Conservation (phyloP, 2,329 filamentous ascomycete genomes). For the Aspergillus aculeatinus region DNA sequence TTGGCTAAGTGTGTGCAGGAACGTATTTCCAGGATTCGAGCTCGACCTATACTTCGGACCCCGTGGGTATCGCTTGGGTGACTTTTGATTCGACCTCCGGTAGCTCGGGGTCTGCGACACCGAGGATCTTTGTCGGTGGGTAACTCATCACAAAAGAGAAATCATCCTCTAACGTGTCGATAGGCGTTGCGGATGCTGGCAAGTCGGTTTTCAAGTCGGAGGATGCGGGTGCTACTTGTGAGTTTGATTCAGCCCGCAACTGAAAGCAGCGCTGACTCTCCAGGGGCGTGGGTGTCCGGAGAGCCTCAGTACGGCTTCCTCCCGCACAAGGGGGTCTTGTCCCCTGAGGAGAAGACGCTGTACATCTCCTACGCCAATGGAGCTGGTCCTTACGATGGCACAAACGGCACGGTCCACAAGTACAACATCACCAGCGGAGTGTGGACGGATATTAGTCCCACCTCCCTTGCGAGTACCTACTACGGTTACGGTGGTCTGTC, state of each 20-base stretch:
- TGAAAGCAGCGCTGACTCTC: background rate
- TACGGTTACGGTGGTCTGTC: slow-evolving; percentile 59
- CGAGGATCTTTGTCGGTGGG: slow-evolving; percentile 58
- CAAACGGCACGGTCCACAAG: slow-evolving; percentile 53
- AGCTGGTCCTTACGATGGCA: slow-evolving; percentile 59
- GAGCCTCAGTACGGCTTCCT: slow-evolving; percentile 53
- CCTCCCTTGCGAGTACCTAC: slow-evolving; percentile 47
- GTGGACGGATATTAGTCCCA: slow-evolving; percentile 60
- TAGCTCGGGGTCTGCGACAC: slow-evolving; percentile 49
- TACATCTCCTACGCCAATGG: slow-evolving; percentile 59
- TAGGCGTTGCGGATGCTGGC: slow-evolving; percentile 50
- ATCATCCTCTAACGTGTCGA: background rate
- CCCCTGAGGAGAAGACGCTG: slow-evolving; percentile 52
- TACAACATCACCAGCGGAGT: slow-evolving; percentile 51
- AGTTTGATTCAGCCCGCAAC: slow-evolving; percentile 20
- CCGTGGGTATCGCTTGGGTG: slow-evolving; percentile 52
- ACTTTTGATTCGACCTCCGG: slow-evolving; percentile 57
- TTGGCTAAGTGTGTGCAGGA: slow-evolving; percentile 34
- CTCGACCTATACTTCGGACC: slow-evolving; percentile 50
- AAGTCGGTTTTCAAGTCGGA: slow-evolving; percentile 56
- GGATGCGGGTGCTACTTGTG: slow-evolving; percentile 56
- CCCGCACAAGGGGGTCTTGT: slow-evolving; percentile 56
- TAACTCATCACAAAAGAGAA: background rate
- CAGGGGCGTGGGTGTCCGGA: slow-evolving; percentile 40
- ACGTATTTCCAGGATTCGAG: slow-evolving; percentile 49